Percentiles rank a stretch among this genome's conserved stretches.
Evolutionary conservation across 805 yeast species (phyloP).

Genomic region (Yarrowia osloensis): DNA sequence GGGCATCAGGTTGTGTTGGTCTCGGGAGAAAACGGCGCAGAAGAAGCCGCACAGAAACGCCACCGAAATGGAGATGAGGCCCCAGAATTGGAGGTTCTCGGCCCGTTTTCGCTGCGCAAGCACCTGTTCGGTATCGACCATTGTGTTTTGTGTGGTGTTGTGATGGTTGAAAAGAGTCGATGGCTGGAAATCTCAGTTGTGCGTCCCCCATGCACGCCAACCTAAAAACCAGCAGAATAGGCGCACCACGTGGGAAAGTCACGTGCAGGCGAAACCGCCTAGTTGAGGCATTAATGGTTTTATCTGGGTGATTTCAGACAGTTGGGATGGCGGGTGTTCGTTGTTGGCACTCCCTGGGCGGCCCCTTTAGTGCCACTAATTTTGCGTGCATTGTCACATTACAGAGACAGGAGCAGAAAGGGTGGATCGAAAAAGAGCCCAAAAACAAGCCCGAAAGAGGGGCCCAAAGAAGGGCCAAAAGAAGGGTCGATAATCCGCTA

Average conservation of each 20-base stretch:
- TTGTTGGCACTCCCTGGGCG: no score
- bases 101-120: neutral
- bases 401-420: neutral
- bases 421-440: neutral
- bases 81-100: conserved; percentile 25
- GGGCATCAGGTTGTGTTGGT: conserved; percentile 1
- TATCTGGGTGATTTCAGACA: no score
- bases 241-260: conserved; percentile 23
- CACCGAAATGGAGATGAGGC: conserved; percentile 2
- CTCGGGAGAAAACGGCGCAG: conserved; percentile 6
- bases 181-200: neutral
- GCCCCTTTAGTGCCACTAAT: neutral
- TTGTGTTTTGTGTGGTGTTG: neutral
- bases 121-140: neutral
- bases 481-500: no score
- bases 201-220: neutral
- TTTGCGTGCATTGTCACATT: neutral
- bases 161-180: neutral
- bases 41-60: neutral
- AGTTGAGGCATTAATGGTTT: neutral
- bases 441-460: no score
- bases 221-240: neutral
- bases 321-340: no score
- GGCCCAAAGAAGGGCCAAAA: no score
- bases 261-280: neutral